Evolutionary conservation across 2,329 filamentous ascomycete species (phyloP), one percentile per base, ranked within the genome.

Genomic region (Coleophoma cylindrospora): DNA sequence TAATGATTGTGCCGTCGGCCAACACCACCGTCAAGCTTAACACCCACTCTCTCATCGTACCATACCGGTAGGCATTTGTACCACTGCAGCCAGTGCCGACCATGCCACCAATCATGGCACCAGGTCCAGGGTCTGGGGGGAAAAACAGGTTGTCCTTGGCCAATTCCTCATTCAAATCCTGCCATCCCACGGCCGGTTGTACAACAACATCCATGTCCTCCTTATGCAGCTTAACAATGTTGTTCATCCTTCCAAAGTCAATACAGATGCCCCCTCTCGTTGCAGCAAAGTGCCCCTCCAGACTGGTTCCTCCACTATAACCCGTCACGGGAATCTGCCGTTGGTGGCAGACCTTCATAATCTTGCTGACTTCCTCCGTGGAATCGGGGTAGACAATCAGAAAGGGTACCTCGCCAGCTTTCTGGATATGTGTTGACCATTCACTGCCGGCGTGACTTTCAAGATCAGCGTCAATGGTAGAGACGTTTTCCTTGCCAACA

Each of bases 41-140:
- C 12, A 96, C 91, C 91, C 91, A 96, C 65, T 96, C 91, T 55
- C 89, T 84, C 90, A 96, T 96, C 2, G 91, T 96, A 54, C 91
- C 91, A 67, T 95, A 96, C 51, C 91, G 80, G 72, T 95, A 95
- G 14, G 91, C 86, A 66, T 96, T 96, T 13, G 91, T 96, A 52
- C 91, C 91, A 63, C 76, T 81, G 71, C 77, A 81, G 34, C 79
- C 79, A 3, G 87, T 91, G 19, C 86, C 87, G 34, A 91, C 81
- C 87, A 91, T 91, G 49, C 91, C 91, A 50, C 91, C 91, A 60
- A 96, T 96, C 84, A 89, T 89, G 54, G 91, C 91, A 15, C 91
- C 90, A 47, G 91, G 91, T 48, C 91, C 91, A 15, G 91, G 91
- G 67, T 96, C 91, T 1, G 90, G 91, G 19, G 91, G 91, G 71